A percentile compares a stretch with the other conserved stretches of the same genome.
Conservation (phyloP, 805 yeast species). For the Cyberlindnera americana region DNA sequence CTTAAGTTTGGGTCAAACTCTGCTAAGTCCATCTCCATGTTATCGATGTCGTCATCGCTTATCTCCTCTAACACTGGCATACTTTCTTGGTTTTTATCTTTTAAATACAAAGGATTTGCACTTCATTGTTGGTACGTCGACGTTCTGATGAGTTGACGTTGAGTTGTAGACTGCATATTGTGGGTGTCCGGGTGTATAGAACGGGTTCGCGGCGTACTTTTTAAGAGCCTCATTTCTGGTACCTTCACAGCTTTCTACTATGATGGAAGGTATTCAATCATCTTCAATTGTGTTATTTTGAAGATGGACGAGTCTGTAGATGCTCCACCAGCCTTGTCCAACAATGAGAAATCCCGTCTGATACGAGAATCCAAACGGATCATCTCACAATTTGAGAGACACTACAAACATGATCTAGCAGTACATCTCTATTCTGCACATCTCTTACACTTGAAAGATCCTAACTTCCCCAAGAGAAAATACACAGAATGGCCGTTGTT, state of each 20-base stretch:
- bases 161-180: too few species aligned
- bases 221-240: too few species aligned
- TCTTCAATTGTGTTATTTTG: too few species aligned
- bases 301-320: neutral
- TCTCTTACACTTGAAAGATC: slow-evolving; percentile 38
- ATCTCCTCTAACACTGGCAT: slow-evolving; percentile 76
- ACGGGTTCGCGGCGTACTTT: too few species aligned
- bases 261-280: too few species aligned
- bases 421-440: slow-evolving; percentile 60
- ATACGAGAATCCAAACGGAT: slow-evolving; percentile 25
- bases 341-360: neutral
- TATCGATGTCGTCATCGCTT: slow-evolving; percentile 79
- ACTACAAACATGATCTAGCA: slow-evolving; percentile 52
- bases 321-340: neutral
- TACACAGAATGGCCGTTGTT: slow-evolving; percentile 66
- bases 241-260: too few species aligned
- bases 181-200: too few species aligned
- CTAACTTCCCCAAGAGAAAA: slow-evolving; percentile 33
- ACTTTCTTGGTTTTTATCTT: too few species aligned
- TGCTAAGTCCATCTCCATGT: slow-evolving; percentile 90
- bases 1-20: slow-evolving; percentile 74
- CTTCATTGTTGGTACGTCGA: too few species aligned
- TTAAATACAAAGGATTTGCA: too few species aligned
- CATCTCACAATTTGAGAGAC: slow-evolving; percentile 42
- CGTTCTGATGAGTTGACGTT: too few species aligned